phyloP scores from a whole-genome alignment of 257 asterid genomes.

The Jacaranda mimosifolia region DNA sequence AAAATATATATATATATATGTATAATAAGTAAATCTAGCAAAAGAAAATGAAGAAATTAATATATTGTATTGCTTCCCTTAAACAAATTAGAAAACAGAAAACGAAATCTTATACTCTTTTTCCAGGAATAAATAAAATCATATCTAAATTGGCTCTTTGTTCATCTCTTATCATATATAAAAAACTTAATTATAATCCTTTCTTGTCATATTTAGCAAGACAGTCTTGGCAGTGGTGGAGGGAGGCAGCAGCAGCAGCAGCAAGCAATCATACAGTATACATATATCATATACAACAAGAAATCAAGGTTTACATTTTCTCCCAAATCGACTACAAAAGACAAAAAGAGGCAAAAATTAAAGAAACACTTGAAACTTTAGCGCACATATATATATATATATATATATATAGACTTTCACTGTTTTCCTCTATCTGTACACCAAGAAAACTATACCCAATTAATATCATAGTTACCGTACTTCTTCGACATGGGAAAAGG shows the following conservation, averaged over 20 bases:
- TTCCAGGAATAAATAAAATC: not conserved
- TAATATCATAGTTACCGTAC: not conserved
- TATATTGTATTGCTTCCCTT: not conserved
- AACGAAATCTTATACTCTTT: not conserved
- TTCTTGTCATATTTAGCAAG: not conserved
- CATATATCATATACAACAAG: not conserved
- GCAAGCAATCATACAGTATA: not conserved
- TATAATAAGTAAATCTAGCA: not conserved
- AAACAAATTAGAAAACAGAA: not conserved
- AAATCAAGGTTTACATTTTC: slow-evolving; percentile 31
- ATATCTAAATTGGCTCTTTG: not conserved
- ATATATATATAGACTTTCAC: not conserved
- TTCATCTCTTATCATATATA: not conserved
- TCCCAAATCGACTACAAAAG: not conserved
- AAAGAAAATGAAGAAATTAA: not conserved
- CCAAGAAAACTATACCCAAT: slow-evolving; percentile 8
- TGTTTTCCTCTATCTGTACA: slow-evolving; percentile 21
- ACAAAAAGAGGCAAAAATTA: not conserved
- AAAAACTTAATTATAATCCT: no score
- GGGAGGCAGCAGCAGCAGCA: not conserved
- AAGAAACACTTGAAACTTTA: slow-evolving; percentile 14
- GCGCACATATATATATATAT: not conserved
- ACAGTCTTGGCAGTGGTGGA: not conserved
- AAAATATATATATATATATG: not conserved
- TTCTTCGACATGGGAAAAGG: no score